Base-by-base conservation (phyloP, 192 early-diverging fungal genomes). In the Coemansia sp. region DNA sequence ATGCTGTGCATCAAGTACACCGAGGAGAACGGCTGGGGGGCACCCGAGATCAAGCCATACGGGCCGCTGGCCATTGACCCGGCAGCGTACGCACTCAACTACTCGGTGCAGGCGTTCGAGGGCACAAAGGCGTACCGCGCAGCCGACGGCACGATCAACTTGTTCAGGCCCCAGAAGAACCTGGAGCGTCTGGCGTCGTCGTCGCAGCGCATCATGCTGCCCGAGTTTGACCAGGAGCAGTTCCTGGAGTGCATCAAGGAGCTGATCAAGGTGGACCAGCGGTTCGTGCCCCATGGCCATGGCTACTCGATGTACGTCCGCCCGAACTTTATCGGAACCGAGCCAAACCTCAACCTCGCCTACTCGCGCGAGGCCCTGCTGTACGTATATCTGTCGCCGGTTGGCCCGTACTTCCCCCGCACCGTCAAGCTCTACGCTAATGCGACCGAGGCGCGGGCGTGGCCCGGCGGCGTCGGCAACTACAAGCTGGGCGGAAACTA, bases 131-230 rank as follows among this genome's bases (percentile, higher is more conserved):
- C 94, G 34, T 98, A 94, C 86, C 94, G 94, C 73, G 93, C 95
- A 63, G 90, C 89, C 59, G 69, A 93, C 6, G 94, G 95, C 33
- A 92, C 89, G 34, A 90, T 95, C 66, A 89, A 95, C 60, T 80
- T 99, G 63, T 99, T 99, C 88, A 87, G 97, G 35, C 97, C 97
- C 3, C 90, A 95, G 46, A 94, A 95, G 91, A 99, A 99, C 88
- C 95, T 99, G 95, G 84, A 87, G 76, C 89, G 97, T 21, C 84
- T 99, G 73, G 81, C 87, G 46, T 86, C 72, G 16, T 94, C 93
- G 46, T 91, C 93, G n/a, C 79, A 88, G 56, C 89, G 97, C 63
- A 87, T 99, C 64, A 88, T 92, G 59, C 85, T 99, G 63, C 97
- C 97, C 9, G 65, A 66, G 50, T 99, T 99, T 59, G 89, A 96